phyloP scores from a whole-genome alignment of 345 rosid genomes.

The Atalantia buxifolia region DNA sequence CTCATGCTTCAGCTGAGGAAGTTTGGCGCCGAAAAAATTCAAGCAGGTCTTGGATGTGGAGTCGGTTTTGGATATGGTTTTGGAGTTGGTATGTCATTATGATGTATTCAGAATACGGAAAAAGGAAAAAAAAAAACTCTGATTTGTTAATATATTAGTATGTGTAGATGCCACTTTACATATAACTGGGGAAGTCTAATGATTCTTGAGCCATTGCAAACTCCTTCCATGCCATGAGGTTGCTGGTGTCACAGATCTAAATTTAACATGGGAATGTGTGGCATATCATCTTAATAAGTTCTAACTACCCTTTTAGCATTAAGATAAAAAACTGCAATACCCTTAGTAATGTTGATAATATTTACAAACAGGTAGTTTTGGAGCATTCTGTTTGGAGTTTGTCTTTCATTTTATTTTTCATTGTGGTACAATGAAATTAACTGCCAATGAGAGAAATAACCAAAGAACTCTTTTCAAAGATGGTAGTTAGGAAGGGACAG shows the following conservation, averaged over 20 bases:
- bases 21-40: constrained; percentile 54
- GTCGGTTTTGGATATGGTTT: constrained; percentile 80
- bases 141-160: not conserved
- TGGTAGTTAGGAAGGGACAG: not conserved
- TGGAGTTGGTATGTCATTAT: constrained; percentile 55
- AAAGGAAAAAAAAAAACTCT: not conserved
- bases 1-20: constrained; percentile 43
- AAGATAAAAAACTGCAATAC: not conserved
- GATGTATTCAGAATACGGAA: not conserved
- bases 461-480: not conserved
- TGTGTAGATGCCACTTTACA: not conserved
- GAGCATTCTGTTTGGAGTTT: not conserved
- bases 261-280: not conserved
- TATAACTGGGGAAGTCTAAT: not conserved
- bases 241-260: not conserved
- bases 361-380: not conserved
- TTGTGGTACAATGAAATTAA: not conserved
- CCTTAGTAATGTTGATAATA: not conserved
- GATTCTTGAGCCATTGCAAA: constrained; percentile 10
- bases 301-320: not conserved
- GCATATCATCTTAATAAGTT: not conserved
- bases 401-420: not conserved
- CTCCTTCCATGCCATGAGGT: not conserved
- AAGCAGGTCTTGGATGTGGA: constrained; percentile 77
- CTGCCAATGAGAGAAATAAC: not conserved